These are phyloP conservation scores for Ustilago cynodontis DNA, from an alignment of 1,284 basidiomycete genomes.

Conservation along the genomic window DNA sequence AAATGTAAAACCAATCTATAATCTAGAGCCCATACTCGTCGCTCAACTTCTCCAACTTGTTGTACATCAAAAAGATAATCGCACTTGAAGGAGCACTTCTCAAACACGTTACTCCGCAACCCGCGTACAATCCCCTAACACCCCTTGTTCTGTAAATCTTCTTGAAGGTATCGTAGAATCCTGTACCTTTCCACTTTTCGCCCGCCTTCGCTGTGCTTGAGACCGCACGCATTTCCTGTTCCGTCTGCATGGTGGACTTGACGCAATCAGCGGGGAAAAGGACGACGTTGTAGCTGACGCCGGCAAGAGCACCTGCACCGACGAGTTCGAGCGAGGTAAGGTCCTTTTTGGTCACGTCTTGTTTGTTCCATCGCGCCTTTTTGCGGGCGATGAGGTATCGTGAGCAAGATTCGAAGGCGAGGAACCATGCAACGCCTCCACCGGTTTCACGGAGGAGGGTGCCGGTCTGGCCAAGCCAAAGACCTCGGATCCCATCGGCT, in stretches of 20 bases:
- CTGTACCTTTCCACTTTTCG: conserved; percentile 72
- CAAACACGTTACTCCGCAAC: conserved; percentile 89
- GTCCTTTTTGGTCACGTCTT: conserved; percentile 71
- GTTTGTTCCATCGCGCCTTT: conserved; percentile 63
- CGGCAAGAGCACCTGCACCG: conserved; percentile 85
- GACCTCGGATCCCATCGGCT: conserved; percentile 78
- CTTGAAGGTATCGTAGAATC: conserved; percentile 80
- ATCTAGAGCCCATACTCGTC: conserved; percentile 52
- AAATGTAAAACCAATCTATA: background rate
- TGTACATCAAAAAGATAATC: conserved; percentile 60
- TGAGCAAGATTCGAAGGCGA: conserved; percentile 78
- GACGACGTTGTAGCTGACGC: conserved; percentile 81
- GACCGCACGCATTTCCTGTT: conserved; percentile 79
- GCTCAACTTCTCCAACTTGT: conserved; percentile 61
- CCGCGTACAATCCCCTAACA: conserved; percentile 87
- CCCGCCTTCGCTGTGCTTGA: conserved; percentile 6
- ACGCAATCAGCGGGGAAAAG: conserved; percentile 81
- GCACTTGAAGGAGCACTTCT: conserved; percentile 78
- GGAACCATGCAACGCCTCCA: conserved; percentile 88
- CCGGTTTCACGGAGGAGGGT: conserved; percentile 85
- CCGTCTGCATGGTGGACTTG: conserved; percentile 95
- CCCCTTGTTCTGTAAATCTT: conserved; percentile 84
- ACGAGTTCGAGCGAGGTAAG: conserved; percentile 85
- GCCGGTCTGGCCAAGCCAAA: conserved; percentile 89
- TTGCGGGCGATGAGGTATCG: conserved; percentile 50